phyloP scores from a whole-genome alignment of 345 rosid species.

The Nasturtium officinale region DNA sequence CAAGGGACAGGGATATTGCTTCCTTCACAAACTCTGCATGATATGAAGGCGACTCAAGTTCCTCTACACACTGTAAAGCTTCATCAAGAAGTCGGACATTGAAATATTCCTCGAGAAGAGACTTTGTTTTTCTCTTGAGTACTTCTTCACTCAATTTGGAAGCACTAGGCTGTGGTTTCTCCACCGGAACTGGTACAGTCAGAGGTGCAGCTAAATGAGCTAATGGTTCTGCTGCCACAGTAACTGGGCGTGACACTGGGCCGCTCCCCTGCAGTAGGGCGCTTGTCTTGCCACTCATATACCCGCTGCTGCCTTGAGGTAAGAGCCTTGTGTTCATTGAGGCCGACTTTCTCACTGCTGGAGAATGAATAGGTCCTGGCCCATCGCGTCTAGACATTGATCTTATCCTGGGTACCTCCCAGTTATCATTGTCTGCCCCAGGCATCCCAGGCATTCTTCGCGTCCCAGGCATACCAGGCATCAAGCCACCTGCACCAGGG shows the following conservation, averaged over 20 bases:
- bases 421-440: slow-evolving; percentile 75
- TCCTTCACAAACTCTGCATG: slow-evolving; percentile 76
- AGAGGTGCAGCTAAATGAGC: slow-evolving; percentile 38
- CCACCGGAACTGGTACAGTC: slow-evolving; percentile 32
- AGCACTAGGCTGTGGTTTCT: slow-evolving; percentile 43
- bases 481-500: slow-evolving; percentile 93
- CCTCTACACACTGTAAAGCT: slow-evolving; percentile 67
- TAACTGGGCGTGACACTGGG: slow-evolving; percentile 28
- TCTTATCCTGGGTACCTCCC: slow-evolving; percentile 73
- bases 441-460: slow-evolving; percentile 98
- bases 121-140: slow-evolving; percentile 55
- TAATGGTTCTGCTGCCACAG: slow-evolving; percentile 41
- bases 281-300: slow-evolving; percentile 68
- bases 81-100: slow-evolving; percentile 52
- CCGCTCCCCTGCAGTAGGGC: slow-evolving; percentile 71
- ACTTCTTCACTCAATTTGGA: slow-evolving; percentile 47
- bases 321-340: slow-evolving; percentile 63
- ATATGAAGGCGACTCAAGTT: slow-evolving; percentile 60
- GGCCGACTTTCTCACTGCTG: slow-evolving; percentile 50
- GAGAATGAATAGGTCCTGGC: slow-evolving; percentile 52
- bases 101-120: slow-evolving; percentile 73
- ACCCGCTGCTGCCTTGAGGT: slow-evolving; percentile 81
- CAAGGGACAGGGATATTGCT: slow-evolving; percentile 62
- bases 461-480: slow-evolving; percentile 97
- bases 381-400: slow-evolving; percentile 84